Conservation (phyloP, 179 eudicot species). For the Sideroxylon spinosum region DNA sequence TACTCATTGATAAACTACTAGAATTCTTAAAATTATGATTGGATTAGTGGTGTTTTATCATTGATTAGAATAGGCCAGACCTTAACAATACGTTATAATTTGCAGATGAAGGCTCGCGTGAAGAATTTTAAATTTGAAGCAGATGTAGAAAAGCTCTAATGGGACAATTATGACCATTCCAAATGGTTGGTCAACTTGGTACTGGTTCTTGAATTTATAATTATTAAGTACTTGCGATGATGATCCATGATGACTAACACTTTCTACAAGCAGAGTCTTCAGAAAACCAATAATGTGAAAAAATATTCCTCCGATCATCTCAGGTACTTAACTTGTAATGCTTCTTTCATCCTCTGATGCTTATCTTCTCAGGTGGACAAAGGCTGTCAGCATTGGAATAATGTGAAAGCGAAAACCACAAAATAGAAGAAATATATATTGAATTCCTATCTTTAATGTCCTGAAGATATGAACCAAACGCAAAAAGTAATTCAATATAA, state of each 20-base stretch:
- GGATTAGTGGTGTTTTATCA: neutral
- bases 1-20: neutral
- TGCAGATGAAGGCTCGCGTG: constrained; percentile 78
- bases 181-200: constrained; percentile 51
- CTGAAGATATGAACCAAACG: too few species aligned
- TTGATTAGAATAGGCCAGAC: neutral
- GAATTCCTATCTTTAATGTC: too few species aligned
- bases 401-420: too few species aligned
- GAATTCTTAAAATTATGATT: neutral
- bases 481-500: too few species aligned
- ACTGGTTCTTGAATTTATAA: neutral
- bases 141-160: constrained; percentile 91
- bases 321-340: constrained; percentile 34
- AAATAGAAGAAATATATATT: too few species aligned
- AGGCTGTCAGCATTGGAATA: too few species aligned
- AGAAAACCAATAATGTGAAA: constrained; percentile 96
- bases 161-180: constrained; percentile 84
- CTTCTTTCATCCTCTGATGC: neutral
- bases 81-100: constrained; percentile 4
- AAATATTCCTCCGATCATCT: constrained; percentile 78
- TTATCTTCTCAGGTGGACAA: too few species aligned
- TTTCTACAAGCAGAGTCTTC: constrained; percentile 76
- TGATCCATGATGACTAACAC: constrained; percentile 12
- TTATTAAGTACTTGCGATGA: neutral
- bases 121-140: constrained; percentile 60